These are phyloP conservation scores for Syzygium aromaticum DNA, from an alignment of 345 rosid species.

Conservation along the genomic window DNA sequence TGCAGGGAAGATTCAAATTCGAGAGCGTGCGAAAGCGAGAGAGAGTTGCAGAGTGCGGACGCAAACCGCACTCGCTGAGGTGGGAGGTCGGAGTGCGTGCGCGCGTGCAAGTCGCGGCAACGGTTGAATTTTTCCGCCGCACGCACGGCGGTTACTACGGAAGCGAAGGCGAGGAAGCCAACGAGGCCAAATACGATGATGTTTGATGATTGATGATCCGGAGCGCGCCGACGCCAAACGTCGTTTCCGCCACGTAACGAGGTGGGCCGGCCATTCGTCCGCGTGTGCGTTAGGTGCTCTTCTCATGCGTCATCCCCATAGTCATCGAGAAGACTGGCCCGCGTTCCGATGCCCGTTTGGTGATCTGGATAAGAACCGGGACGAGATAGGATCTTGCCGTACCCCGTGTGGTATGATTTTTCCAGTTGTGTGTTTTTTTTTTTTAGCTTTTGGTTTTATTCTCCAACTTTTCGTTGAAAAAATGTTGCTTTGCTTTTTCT, in stretches of 20 bases:
- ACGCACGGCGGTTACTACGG: background rate
- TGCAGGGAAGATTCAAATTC: background rate
- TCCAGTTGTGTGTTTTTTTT: too few relatives aligned
- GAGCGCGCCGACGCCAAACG: background rate
- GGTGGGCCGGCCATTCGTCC: background rate
- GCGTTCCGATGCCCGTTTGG: background rate
- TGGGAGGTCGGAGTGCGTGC: background rate
- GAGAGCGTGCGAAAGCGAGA: background rate
- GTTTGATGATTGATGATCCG: background rate
- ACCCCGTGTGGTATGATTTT: rapidly evolving
- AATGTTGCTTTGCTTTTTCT: background rate
- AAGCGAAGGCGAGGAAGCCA: background rate
- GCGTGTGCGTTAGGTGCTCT: background rate
- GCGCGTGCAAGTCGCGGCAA: background rate
- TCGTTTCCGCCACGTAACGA: background rate
- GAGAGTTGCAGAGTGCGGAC: background rate
- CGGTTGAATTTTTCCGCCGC: background rate
- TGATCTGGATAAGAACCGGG: background rate
- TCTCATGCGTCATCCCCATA: background rate
- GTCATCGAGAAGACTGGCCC: background rate
- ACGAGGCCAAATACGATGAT: background rate
- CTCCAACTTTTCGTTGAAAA: background rate
- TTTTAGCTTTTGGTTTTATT: background rate
- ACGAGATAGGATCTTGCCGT: rapidly evolving
- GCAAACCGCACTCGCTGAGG: background rate